These are phyloP conservation scores for Linnemannia elongata DNA, from an alignment of 192 early-diverging fungal genomes.

Conservation along the genomic window DNA sequence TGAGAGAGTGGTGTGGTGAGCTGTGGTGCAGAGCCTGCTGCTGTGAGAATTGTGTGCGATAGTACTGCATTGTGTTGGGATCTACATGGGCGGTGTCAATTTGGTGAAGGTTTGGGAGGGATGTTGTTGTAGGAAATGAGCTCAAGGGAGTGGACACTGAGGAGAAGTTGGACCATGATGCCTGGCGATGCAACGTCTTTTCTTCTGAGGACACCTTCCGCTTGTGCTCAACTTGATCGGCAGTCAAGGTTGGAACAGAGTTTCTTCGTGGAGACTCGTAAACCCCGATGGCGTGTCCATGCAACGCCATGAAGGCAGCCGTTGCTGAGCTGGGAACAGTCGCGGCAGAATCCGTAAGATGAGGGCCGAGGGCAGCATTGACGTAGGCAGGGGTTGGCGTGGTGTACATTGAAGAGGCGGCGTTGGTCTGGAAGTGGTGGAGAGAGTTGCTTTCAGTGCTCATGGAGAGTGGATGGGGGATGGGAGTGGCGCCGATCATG, in stretches of 20 bases:
- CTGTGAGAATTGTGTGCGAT: slow-evolving; percentile 17
- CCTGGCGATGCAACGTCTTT: slow-evolving; percentile 37
- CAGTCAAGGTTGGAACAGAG: slow-evolving; percentile 33
- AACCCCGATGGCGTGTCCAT: slow-evolving; percentile 23
- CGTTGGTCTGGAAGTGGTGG: slow-evolving; percentile 43
- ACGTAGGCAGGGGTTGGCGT: slow-evolving; percentile 11
- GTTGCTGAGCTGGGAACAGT: slow-evolving; percentile 20
- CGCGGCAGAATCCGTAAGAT: slow-evolving; percentile 3
- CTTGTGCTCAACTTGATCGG: slow-evolving; percentile 22
- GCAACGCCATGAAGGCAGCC: slow-evolving; percentile 33
- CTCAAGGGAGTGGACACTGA: slow-evolving; percentile 5
- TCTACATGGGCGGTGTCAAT: slow-evolving; percentile 14
- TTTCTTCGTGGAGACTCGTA: slow-evolving; percentile 31
- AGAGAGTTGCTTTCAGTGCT: slow-evolving; percentile 34
- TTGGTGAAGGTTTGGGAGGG: slow-evolving; percentile 9
- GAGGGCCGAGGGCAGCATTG: slow-evolving; percentile 24
- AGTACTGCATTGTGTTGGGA: slow-evolving; percentile 15
- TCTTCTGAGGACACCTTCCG: slow-evolving; percentile 34
- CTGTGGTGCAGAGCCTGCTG: slow-evolving; percentile 19
- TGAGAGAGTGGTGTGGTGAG: slow-evolving; percentile 1
- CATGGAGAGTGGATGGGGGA: slow-evolving; percentile 36
- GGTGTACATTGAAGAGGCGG: slow-evolving; percentile 12
- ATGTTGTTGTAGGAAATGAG: not conserved
- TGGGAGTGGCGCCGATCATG: slow-evolving; percentile 31
- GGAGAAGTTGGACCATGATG: slow-evolving; percentile 37